phyloP scores from a whole-genome alignment of 257 asterid genomes.

The Solanum appendiculatum region DNA sequence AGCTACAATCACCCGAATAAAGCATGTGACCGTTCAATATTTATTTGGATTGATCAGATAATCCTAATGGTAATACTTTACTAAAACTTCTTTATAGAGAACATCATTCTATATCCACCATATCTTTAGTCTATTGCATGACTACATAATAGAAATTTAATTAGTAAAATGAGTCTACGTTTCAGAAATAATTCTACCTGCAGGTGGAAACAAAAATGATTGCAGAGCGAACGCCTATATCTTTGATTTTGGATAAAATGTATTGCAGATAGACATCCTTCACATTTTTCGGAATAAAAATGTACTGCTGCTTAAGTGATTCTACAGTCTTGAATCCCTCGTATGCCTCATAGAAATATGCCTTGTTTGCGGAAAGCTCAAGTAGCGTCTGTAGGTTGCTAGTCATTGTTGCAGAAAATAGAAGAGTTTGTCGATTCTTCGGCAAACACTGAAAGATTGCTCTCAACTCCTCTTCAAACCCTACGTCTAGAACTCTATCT shows the following conservation, averaged over 20 bases:
- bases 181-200: conserved; percentile 41
- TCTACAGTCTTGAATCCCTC: conserved; percentile 88
- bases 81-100: not conserved
- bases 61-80: not conserved
- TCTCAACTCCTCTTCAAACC: conserved; percentile 77
- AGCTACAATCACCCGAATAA: not conserved
- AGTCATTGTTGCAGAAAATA: conserved; percentile 95
- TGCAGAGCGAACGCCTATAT: conserved; percentile 73
- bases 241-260: conserved; percentile 58
- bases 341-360: conserved; percentile 75
- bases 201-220: conserved; percentile 90
- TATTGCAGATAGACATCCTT: conserved; percentile 80
- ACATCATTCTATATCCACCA: not conserved
- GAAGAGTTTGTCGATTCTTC: conserved; percentile 76
- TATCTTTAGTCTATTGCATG: not conserved
- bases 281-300: conserved; percentile 58
- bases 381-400: conserved; percentile 60
- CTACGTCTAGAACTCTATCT: conserved; percentile 79
- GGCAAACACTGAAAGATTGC: conserved; percentile 84
- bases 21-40: not conserved
- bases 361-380: conserved; percentile 83
- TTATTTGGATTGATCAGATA: not conserved
- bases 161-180: not conserved
- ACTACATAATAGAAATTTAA: not conserved
- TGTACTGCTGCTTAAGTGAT: conserved; percentile 72